phyloP scores from a whole-genome alignment of 768 basidiomycete species.

The Mycena galopus region DNA sequence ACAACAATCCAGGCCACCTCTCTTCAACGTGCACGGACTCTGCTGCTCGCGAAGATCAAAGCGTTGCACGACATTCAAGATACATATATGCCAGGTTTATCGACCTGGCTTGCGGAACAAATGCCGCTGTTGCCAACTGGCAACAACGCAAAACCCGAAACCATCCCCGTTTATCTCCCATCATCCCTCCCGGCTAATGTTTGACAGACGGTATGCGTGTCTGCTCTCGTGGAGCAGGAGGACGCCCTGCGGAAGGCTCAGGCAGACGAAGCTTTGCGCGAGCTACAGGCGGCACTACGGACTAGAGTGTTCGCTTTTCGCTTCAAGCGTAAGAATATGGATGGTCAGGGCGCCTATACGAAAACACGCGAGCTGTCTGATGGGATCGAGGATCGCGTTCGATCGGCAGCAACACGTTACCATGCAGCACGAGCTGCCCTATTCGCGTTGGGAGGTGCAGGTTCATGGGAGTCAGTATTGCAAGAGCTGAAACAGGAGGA shows the following conservation, averaged over 20 bases:
- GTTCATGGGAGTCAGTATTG: not conserved
- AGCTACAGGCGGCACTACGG: not conserved
- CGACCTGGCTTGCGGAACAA: too few species aligned
- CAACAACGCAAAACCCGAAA: conserved; percentile 30
- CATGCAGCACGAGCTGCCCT: not conserved
- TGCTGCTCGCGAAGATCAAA: too few species aligned
- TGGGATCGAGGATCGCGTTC: not conserved
- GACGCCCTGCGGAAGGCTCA: conserved; percentile 37
- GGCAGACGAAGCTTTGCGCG: not conserved
- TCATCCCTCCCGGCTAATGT: conserved; percentile 27
- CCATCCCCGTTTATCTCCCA: conserved; percentile 34
- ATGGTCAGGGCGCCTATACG: not conserved
- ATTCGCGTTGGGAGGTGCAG: not conserved
- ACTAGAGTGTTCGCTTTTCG: not conserved
- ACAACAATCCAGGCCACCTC: too few species aligned
- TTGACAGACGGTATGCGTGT: conserved; percentile 14
- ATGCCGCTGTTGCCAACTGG: too few species aligned
- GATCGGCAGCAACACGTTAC: not conserved
- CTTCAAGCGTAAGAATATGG: not conserved
- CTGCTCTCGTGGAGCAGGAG: conserved; percentile 34
- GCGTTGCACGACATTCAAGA: too few species aligned
- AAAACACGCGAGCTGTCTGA: not conserved
- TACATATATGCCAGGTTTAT: too few species aligned
- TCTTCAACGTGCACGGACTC: too few species aligned
- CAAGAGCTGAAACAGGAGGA: not conserved